Evolutionary conservation across 345 rosid genomes (phyloP).

Genomic region (Syzygium grande): DNA sequence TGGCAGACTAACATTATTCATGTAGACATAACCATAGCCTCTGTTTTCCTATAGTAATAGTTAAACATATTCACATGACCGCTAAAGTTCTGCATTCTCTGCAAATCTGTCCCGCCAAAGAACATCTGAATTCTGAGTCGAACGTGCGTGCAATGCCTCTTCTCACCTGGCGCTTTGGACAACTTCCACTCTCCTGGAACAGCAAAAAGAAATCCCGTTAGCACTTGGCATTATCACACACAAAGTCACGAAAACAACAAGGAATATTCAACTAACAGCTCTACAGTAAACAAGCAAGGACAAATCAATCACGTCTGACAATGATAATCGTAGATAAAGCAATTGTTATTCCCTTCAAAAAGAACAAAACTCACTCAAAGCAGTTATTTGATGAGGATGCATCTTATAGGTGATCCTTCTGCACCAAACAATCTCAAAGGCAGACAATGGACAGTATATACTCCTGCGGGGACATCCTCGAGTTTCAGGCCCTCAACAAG

Average conservation of each 20-base stretch:
- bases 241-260: not conserved
- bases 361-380: not conserved
- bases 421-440: constrained; percentile 59
- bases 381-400: constrained; percentile 58
- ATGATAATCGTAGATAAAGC: not conserved
- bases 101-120: not conserved
- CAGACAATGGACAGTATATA: constrained; percentile 65
- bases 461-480: constrained; percentile 46
- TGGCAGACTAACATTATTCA: not conserved
- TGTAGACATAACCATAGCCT: not conserved
- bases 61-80: not conserved
- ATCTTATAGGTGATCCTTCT: constrained; percentile 65
- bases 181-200: not conserved
- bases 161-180: not conserved
- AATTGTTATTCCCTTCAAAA: not conserved
- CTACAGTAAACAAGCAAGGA: not conserved
- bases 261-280: not conserved
- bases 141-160: not conserved
- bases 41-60: not conserved
- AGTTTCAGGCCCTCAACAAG: constrained; percentile 64
- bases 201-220: not conserved
- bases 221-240: not conserved
- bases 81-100: not conserved
- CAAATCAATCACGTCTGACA: not conserved
- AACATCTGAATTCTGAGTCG: not conserved